Base-by-base conservation (phyloP, 805 yeast species). In the Tetrapisispora namnaoensis region DNA sequence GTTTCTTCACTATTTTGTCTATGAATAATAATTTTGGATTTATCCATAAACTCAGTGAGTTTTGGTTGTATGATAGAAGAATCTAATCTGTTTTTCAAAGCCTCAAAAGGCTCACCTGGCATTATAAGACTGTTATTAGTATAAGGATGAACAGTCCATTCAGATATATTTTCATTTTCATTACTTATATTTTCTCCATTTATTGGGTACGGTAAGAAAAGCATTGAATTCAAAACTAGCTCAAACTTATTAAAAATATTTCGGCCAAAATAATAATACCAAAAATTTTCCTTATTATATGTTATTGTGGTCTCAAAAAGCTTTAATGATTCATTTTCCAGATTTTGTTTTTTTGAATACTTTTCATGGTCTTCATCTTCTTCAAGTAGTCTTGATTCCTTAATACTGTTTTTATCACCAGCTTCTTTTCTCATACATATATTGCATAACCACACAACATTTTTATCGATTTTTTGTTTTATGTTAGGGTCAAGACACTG, bases 381-480 rank as follows among this genome's bases (percentile, higher is more conserved):
- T 20, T 44, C 35, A 4, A 52, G 41, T 20, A 48, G 52, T n/a
- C 44, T 22, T 6, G 51, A 40, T 9, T 20, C 28, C 3, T 24
- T 27, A 10, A 18, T 21, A 2, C 55, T 43, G 28, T 53, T 55
- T 69, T 24, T 24, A 24, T 24, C 28, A 16, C 66, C 65, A 51
- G 80, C 83, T 47, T 76, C 75, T 32, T 70, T 74, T 55, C 78
- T 77, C 18, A 83, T 74, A 68, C 97, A 89, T 9, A 70, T 61
- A 30, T 87, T 89, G 70, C 97, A 89, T 24, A 87, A 76, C 97
- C 97, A 89, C 9, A 88, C 86, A 62, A 87, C 85, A 1, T 95
- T 95, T 49, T 95, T 68, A 41, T 86, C 80, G 1, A 96, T 96
- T 58, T 84, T 86, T 53, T 77, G 77, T 46, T 76, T 61, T 38